A percentile compares a stretch with the other conserved stretches of the same genome.
Evolutionary conservation across 495 filamentous ascomycete genomes (phyloP).

Genomic region (Cryomyces antarcticus): DNA sequence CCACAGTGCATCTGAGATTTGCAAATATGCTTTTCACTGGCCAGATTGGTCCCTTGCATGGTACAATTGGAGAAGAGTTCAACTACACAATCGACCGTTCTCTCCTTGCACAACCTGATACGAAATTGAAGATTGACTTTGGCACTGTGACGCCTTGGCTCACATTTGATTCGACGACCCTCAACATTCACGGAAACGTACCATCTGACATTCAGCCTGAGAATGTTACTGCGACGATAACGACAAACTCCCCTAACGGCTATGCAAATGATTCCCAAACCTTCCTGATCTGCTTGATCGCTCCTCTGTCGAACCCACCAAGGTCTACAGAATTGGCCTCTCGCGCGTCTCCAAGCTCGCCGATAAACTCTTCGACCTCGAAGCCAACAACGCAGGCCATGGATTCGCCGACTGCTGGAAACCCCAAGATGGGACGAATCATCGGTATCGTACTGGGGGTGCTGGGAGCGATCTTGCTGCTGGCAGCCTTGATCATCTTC

Average conservation of each 20-base stretch:
- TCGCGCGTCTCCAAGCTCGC: background rate
- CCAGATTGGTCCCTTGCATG: slow-evolving; percentile 26
- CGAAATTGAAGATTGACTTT: slow-evolving; percentile 33
- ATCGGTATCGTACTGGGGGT: slow-evolving; percentile 2
- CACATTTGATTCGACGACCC: slow-evolving; percentile 33
- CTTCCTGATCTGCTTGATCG: slow-evolving; percentile 6
- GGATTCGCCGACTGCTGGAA: background rate
- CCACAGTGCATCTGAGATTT: slow-evolving; percentile 41
- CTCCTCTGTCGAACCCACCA: background rate
- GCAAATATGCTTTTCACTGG: slow-evolving; percentile 22
- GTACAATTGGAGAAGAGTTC: slow-evolving; percentile 43
- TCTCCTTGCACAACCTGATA: slow-evolving; percentile 29
- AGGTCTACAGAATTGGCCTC: background rate
- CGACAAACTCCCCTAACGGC: slow-evolving; percentile 2
- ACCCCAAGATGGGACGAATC: background rate
- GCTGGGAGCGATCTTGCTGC: background rate
- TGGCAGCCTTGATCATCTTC: slow-evolving; percentile 3
- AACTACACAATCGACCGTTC: slow-evolving; percentile 38
- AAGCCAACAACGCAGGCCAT: background rate
- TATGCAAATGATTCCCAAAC: slow-evolving; percentile 7
- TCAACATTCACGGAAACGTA: slow-evolving; percentile 40
- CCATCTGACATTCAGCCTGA: slow-evolving; percentile 26
- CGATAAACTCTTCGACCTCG: background rate
- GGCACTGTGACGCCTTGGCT: slow-evolving; percentile 41
- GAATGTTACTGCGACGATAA: slow-evolving; percentile 7